phyloP scores from a whole-genome alignment of 2,329 filamentous ascomycete genomes.

The Aurifilum marmelostoma region DNA sequence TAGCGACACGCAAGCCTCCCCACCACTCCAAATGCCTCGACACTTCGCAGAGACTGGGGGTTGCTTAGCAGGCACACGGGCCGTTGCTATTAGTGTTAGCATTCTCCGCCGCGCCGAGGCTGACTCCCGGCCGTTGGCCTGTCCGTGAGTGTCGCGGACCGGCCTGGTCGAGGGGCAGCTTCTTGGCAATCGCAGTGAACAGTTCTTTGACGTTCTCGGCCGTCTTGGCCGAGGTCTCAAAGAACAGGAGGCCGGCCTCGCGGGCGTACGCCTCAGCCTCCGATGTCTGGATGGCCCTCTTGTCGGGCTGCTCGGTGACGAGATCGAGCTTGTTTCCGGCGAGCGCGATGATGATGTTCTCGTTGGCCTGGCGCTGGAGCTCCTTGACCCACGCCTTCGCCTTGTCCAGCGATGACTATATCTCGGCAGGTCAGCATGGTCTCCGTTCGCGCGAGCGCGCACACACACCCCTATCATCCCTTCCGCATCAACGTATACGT shows the following conservation, averaged over 20 bases:
- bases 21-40: neutral
- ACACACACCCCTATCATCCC: too few relatives aligned
- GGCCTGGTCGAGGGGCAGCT: slow-evolving; percentile 92
- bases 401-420: slow-evolving; percentile 96
- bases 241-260: slow-evolving; percentile 93
- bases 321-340: slow-evolving; percentile 98
- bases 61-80: slow-evolving; percentile 61
- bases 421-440: slow-evolving; percentile 33
- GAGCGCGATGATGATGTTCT: slow-evolving; percentile 98
- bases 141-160: slow-evolving; percentile 84
- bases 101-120: slow-evolving; percentile 56
- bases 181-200: slow-evolving; percentile 97
- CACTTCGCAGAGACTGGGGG: neutral
- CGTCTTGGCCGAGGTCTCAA: slow-evolving; percentile 98
- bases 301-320: slow-evolving; percentile 91
- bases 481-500: slow-evolving; percentile 43
- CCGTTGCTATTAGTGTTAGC: slow-evolving; percentile 60
- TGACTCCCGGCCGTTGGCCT: slow-evolving; percentile 63
- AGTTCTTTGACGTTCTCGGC: slow-evolving; percentile 94
- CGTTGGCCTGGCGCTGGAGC: slow-evolving; percentile 96
- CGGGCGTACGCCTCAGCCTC: slow-evolving; percentile 95
- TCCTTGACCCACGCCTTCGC: slow-evolving; percentile 99
- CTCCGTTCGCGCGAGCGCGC: too few relatives aligned
- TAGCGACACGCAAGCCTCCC: slow-evolving; percentile 9
- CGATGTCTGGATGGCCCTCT: slow-evolving; percentile 84